A percentile compares a stretch with the other conserved stretches of the same genome.
phyloP scores from a whole-genome alignment of 345 rosid genomes.

The Rhodamnia rubescens region DNA sequence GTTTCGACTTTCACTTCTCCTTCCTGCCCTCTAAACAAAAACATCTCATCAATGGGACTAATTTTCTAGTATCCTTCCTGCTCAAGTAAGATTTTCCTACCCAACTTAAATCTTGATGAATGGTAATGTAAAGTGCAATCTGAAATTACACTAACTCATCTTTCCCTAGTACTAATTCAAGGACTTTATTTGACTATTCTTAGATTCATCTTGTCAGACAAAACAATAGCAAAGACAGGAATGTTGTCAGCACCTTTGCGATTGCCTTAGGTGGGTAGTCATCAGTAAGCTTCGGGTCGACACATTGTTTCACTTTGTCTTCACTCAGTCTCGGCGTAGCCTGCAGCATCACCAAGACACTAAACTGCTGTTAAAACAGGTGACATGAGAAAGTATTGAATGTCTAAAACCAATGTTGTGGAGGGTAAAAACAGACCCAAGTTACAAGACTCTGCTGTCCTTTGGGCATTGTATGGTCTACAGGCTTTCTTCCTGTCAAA shows the following conservation, averaged over 20 bases:
- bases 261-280: constrained; percentile 92
- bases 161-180: not conserved
- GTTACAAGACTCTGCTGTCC: constrained; percentile 96
- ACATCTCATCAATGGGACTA: not conserved
- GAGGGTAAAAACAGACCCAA: constrained; percentile 46
- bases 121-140: not conserved
- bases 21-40: not conserved
- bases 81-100: not conserved
- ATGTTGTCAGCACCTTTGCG: constrained; percentile 51
- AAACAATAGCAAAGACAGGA: not conserved
- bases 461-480: constrained; percentile 89
- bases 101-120: not conserved
- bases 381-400: not conserved
- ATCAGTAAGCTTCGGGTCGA: constrained; percentile 78
- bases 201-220: not conserved
- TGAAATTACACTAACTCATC: not conserved
- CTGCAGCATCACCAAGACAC: constrained; percentile 12
- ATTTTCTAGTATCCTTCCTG: not conserved
- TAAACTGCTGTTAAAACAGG: not conserved
- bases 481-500: constrained; percentile 90
- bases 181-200: not conserved
- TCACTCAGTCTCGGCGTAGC: constrained; percentile 98
- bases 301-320: constrained; percentile 91
- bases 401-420: not conserved
- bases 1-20: not conserved